Base-by-base conservation (phyloP, 2,329 filamentous ascomycete species). In the Cephalotrichum gorgonifer region DNA sequence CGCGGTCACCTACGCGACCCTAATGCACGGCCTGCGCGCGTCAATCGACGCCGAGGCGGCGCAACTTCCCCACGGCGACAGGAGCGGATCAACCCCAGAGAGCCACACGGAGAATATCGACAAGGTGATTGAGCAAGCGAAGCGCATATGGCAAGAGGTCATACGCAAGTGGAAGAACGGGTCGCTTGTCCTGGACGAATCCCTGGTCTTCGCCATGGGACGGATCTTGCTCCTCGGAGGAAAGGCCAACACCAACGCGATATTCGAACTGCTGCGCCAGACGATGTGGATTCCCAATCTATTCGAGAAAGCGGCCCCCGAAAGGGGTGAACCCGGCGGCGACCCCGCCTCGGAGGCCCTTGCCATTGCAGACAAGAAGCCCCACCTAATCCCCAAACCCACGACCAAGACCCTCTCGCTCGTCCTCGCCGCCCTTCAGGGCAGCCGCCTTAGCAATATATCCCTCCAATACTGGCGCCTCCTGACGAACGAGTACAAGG, bases 141-240 rank as follows among this genome's bases (percentile, higher is more conserved):
- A 85, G 54, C 70, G 76, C 7, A 71, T 97, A 17, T 98, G 93
- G 93, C 73, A 79, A 41, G 88, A 95, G 59, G 75, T 94, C 42
- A 71, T 88, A 17, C 64, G 71, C n/a, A 82, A 81, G 54, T 97
- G 90, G 90, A 76, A 74, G 48, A 72, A 75, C 48, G 88, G 84
- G 27, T 71, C 79, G 47, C 56, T 97, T 15, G 58, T 74, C 44
- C 72, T 97, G 20, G 90, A 96, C 57, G 88, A 93, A 63, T 69
- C 78, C 49, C 70, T 97, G 20, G 84, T 94, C 3, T 84, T 80
- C 58, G 75, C 85, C 27, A 95, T 97, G 86, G 88, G 83, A 6
- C 75, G 83, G 31, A 56, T 95, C 3, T 71, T 97, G n/a, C 67
- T 89, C 22, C 68, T 83, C 45, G 81, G 85, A 15, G 68, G 74